Evolutionary conservation across 352 stramenopile species (phyloP), one percentile per base, ranked within the genome.

Genomic region (Aphanomyces stellatus): DNA sequence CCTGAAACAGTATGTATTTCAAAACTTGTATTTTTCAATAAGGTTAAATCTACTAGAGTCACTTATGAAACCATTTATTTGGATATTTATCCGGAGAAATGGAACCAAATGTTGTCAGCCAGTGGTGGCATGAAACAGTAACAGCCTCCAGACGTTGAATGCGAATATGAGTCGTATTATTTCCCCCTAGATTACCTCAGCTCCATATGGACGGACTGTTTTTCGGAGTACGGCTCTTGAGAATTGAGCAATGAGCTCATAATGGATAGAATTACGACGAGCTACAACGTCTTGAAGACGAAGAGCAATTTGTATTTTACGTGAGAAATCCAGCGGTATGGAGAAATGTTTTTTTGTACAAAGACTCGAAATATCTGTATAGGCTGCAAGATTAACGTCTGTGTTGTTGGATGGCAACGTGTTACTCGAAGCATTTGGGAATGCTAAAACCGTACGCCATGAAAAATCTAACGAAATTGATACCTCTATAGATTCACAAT

Each of bases 301-400:
- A 88, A 69, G 83, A 90, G 55, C 83, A 92, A 56, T 72, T 92
- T 28, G 73, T 81, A 22, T 84, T 92, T 72, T 92, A 90, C 69
- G 74, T 90, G 46, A 82, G 78, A 37, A 92, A 92, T 37, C 81
- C 83, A 0, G 74, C 72, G 55, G 83, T 79, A 15, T 77, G 78
- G 13, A 76, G 76, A 42, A 87, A 88, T 31, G 69, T 89, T 24
- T 86, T 77, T 40, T 77, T 71, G 8, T 75, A 89, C 37, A 57
- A 88, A 27, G 79, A 88, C 62, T 82, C 76, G n/a, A n/a, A n/a
- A n/a, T n/a, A n/a, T n/a, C n/a, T n/a, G n/a, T 35, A 3, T 34
- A 67, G 60, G 60, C 60, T 8, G 60, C 60, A 19, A 37, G 60
- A 13, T 28, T 67, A 15, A 59, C 37, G 30, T 67, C 60, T 19